phyloP scores from a whole-genome alignment of 2,329 filamentous ascomycete genomes.

The Monosporascus sp. region DNA sequence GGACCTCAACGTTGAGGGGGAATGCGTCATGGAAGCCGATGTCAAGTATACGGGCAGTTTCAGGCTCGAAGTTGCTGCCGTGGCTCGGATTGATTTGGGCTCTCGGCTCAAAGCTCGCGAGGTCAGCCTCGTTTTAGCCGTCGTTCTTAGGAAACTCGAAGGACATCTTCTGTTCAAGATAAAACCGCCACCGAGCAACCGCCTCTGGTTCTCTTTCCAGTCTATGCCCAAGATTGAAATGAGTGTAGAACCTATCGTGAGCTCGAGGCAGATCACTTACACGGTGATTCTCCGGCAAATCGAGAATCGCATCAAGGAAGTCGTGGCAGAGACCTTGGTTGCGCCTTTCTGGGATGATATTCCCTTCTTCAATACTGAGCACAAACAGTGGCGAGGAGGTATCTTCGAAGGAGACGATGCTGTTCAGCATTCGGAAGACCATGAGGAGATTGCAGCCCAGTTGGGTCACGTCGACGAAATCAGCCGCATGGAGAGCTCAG shows the following conservation, averaged over 20 bases:
- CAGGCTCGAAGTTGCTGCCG: constrained; percentile 84
- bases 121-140: constrained; percentile 82
- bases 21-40: constrained; percentile 81
- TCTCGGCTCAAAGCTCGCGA: constrained; percentile 83
- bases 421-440: constrained; percentile 31
- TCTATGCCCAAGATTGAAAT: constrained; percentile 91
- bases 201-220: constrained; percentile 93
- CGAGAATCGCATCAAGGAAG: constrained; percentile 90
- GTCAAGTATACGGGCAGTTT: constrained; percentile 86
- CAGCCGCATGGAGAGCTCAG: constrained; percentile 36
- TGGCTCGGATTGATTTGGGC: constrained; percentile 85
- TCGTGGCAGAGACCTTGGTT: constrained; percentile 86
- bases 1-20: constrained; percentile 86
- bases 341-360: constrained; percentile 94
- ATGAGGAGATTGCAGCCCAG: constrained; percentile 34
- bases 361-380: constrained; percentile 78
- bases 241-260: constrained; percentile 92
- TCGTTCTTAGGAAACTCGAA: constrained; percentile 76
- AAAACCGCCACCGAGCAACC: constrained; percentile 92
- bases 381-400: constrained; percentile 76
- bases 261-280: constrained; percentile 91
- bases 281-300: constrained; percentile 87
- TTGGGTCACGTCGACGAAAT: constrained; percentile 43
- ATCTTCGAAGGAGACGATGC: constrained; percentile 61
- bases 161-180: constrained; percentile 81